Conservation (phyloP, 164 flowering plant species). For the Buxus sempervirens region DNA sequence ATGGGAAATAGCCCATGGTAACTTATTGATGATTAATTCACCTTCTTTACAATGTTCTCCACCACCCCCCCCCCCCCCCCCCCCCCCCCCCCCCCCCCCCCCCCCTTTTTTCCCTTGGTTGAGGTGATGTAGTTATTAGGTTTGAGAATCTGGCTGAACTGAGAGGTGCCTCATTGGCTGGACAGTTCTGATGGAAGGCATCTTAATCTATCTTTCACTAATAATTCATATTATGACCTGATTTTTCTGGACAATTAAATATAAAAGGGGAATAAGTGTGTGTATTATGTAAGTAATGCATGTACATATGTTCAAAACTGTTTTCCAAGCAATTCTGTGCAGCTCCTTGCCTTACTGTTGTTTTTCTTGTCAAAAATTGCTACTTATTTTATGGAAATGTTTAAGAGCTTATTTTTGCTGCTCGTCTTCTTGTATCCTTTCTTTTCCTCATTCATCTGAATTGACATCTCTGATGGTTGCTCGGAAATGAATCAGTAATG, state of each 20-base stretch:
- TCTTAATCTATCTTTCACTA: too few species aligned
- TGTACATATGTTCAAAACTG: not conserved
- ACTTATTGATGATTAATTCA: too few species aligned
- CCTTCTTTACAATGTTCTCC: too few species aligned
- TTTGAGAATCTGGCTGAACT: too few species aligned
- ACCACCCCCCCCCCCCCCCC: too few species aligned
- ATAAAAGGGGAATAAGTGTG: not conserved
- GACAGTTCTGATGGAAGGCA: too few species aligned
- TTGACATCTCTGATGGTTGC: slow-evolving; percentile 6
- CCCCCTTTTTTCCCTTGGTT: too few species aligned
- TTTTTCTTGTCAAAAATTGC: not conserved
- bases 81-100: too few species aligned
- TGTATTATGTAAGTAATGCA: not conserved
- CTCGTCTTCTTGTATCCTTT: not conserved
- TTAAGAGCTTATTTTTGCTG: not conserved
- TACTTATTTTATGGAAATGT: not conserved
- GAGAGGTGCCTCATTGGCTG: too few species aligned
- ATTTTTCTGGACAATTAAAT: not conserved
- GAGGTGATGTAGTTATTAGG: too few species aligned
- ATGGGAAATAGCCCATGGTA: too few species aligned
- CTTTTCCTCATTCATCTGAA: not conserved
- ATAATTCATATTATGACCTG: too few species aligned
- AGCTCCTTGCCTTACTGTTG: not conserved
- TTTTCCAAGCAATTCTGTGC: not conserved
- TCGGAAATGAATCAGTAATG: slow-evolving; percentile 37